A percentile compares a stretch with the other conserved stretches of the same genome.
These are phyloP conservation scores for Piper longum DNA, from an alignment of 164 flowering plant genomes.

Conservation along the genomic window DNA sequence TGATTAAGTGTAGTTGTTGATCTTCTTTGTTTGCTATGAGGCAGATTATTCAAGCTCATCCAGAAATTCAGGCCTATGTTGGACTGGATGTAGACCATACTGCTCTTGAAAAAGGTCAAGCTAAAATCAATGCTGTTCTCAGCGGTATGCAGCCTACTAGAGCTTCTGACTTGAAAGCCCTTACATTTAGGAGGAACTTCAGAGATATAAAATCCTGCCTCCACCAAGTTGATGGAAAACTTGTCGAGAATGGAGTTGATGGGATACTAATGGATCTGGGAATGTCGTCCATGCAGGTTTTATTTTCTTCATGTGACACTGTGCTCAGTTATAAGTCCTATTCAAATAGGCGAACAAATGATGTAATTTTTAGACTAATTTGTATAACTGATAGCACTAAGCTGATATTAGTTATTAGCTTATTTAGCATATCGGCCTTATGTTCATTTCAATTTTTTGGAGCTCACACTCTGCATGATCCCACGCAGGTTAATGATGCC, in stretches of 20 bases:
- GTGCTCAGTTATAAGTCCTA: no score
- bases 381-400: background rate
- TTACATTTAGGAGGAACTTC: conserved; percentile 42
- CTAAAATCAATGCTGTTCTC: conserved; percentile 25
- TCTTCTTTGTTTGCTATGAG: background rate
- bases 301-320: background rate
- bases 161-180: conserved; percentile 25
- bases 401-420: background rate
- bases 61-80: conserved; percentile 48
- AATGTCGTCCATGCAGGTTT: conserved; percentile 98
- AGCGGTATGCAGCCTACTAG: conserved; percentile 9
- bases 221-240: conserved; percentile 29
- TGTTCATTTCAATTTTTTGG: background rate
- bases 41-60: conserved; percentile 71
- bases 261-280: conserved; percentile 96
- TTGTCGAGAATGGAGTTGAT: conserved; percentile 40
- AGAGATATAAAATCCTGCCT: conserved; percentile 46
- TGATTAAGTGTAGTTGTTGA: background rate
- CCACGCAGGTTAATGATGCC: conserved; percentile 57
- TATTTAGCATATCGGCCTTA: background rate
- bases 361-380: no score
- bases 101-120: conserved; percentile 52
- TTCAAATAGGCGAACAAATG: background rate
- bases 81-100: conserved; percentile 88
- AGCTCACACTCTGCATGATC: background rate